Base-by-base conservation (phyloP, 306 rosid genomes). In the Sphenostylis stenocarpa region DNA sequence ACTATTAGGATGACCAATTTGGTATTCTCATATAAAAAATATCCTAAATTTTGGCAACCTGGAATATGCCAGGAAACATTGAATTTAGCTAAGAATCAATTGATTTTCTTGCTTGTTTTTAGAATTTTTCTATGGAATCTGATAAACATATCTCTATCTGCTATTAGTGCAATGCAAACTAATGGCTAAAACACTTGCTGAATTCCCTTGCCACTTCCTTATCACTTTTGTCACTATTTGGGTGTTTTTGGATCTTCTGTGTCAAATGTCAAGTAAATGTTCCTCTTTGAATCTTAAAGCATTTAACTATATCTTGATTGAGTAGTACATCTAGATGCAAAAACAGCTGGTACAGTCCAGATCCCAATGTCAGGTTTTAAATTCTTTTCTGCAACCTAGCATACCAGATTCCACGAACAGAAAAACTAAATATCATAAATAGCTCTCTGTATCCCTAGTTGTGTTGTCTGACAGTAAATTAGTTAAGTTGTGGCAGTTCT, bases 181-280 rank as follows among this genome's bases (percentile, higher is more conserved):
- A 66, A 17, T 41, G 60, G 28, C 45, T 43, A 74, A 9, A 44
- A 7, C 62, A 56, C 47, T n/a, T 43, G 23, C 24, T 31, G 52
- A 58, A 49, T 16, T 70, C n/a, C 70, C 26, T 31, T 73, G 55
- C 39, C 64, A 52, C 24, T 77, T 66, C 20, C 51, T 67, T 49
- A 38, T 57, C 58, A 69, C 33, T 39, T 24, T 79, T 79, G 66
- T 41, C 39, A 48, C 38, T 62, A 36, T 39, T 51, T 21, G 7
- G 72, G 31, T 33, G 17, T 48, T 79, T 68, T 68, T 63, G 21
- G 33, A 51, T 70, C 20, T 31, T 83, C 29, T 48, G 13, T 38
- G 23, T 56, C 78, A 63, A 66, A 55, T 53, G 38, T 84, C 33
- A 75, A 53, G 26, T 53, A 48, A 24, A 62, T 53, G n/a, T 45